Base-by-base conservation (phyloP, 2,329 filamentous ascomycete species). In the Byssochlamys sp. region DNA sequence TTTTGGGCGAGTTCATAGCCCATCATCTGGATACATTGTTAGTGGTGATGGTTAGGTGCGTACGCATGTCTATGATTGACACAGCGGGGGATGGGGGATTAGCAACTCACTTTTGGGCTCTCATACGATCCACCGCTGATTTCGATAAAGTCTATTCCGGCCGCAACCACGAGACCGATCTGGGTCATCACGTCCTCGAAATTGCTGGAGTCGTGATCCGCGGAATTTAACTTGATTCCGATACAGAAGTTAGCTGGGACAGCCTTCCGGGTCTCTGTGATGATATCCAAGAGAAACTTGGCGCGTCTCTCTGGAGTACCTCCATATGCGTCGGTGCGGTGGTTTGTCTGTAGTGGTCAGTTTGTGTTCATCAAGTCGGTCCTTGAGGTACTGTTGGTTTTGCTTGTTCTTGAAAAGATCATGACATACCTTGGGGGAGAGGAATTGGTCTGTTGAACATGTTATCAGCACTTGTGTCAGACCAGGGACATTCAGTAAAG, bases 71-170 rank as follows among this genome's bases (percentile, higher is more conserved):
- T 31, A 10, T 24, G 26, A 66, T 55, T 19, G 19, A 19, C 19
- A 19, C 1, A 19, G 19, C 19, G 19, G 19, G 19, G 1, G 19
- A 1, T 19, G 1, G 19, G 19, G 19, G 1, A 19, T 9, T 9
- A 14, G 26, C 5, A 10, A n/a, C 54, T 10, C 64, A 82, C 79
- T 54, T 61, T 64, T 0, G 82, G 77, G 57, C 83, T 69, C 62
- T 84, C 80, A 60, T 80, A 84, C 0, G 71, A 80, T 0, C 86
- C 85, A 1, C 86, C 86, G 12, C 78, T 82, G 27, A 88, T 78
- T 67, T 89, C 85, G 0, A 88, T 69, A 62, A 87, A 87, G 68
- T 88, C 85, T 0, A 88, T 67, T 2, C 66, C 65, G 25, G 64
- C 63, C 25, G 64, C 67, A n/a, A 64, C 57, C 26, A 70, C 1